Conservation (phyloP, 768 basidiomycete genomes). For the Lanmaoa pseudosensibilis region DNA sequence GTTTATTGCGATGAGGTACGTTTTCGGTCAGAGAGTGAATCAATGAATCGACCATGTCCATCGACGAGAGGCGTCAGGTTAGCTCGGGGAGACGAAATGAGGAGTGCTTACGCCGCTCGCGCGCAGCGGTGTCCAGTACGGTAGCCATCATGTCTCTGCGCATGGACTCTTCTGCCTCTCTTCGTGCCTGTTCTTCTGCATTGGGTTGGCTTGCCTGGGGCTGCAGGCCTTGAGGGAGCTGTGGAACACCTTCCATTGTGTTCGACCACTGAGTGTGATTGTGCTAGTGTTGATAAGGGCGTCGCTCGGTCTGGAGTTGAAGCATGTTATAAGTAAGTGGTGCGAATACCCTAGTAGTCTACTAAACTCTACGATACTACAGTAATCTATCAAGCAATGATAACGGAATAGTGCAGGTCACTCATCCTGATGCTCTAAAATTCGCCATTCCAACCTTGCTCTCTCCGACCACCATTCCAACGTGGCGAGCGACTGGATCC, state of each 20-base stretch:
- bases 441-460: constrained; percentile 2
- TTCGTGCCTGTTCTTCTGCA: constrained; percentile 55
- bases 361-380: constrained; percentile 5
- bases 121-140: constrained; percentile 72
- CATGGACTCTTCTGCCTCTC: constrained; percentile 71
- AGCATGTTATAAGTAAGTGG: background rate
- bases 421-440: constrained; percentile 1
- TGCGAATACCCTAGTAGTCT: background rate
- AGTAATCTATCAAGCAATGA: background rate
- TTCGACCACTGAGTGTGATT: background rate
- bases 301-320: background rate
- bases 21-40: background rate
- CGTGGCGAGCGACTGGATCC: constrained; percentile 2
- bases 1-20: background rate
- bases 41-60: background rate
- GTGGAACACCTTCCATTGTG: constrained; percentile 26
- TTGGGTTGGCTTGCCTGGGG: constrained; percentile 43
- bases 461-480: constrained; percentile 2
- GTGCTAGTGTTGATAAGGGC: constrained; percentile 3
- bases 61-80: background rate
- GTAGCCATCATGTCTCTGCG: constrained; percentile 75
- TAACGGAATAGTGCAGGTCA: constrained; percentile 1
- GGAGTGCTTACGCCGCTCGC: constrained; percentile 66
- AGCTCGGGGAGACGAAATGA: background rate
- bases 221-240: constrained; percentile 30